Evolutionary conservation across 148 eudicot species (phyloP).

Genomic region (Salicornia ramosissima): DNA sequence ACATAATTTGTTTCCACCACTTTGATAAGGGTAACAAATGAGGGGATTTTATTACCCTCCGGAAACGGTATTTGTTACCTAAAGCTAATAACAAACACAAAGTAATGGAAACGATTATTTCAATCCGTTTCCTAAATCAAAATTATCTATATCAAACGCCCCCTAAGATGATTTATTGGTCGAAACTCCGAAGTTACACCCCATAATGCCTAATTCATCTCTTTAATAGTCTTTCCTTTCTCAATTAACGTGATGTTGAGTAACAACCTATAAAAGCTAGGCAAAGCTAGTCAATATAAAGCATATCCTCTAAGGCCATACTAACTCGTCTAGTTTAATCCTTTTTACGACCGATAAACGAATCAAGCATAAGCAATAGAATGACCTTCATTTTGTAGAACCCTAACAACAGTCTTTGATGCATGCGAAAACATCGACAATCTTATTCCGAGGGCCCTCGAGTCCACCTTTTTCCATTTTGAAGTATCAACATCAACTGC

Average conservation of each 20-base stretch:
- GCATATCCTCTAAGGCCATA: neutral
- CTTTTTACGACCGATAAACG: neutral
- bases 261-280: neutral
- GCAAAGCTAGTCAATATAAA: neutral
- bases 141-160: no score
- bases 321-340: neutral
- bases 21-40: no score
- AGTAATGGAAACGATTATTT: no score
- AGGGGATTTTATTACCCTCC: no score
- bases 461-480: conserved; percentile 63
- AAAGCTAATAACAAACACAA: no score
- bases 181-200: neutral
- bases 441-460: conserved; percentile 53
- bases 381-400: conserved; percentile 57
- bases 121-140: no score
- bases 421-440: conserved; percentile 40
- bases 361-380: conserved; percentile 9
- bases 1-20: no score
- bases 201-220: neutral
- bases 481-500: conserved; percentile 49
- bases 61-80: no score
- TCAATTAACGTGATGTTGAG: neutral
- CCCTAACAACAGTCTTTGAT: conserved; percentile 48
- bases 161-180: no score
- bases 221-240: neutral